phyloP scores from a whole-genome alignment of 2,329 filamentous ascomycete genomes.

The Pseudocercospora crystallina region DNA sequence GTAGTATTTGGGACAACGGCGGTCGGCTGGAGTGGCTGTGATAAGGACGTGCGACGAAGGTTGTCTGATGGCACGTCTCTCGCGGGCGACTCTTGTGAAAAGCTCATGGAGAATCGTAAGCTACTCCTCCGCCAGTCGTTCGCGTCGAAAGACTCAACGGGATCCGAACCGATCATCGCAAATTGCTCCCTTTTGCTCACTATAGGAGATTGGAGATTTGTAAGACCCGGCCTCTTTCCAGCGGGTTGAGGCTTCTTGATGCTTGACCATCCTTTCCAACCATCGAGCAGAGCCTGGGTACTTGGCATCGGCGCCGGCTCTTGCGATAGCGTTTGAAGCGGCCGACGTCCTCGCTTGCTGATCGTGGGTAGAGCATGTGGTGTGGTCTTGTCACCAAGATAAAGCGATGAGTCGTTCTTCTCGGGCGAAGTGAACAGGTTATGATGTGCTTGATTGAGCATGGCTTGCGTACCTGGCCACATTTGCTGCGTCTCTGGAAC shows the following conservation, averaged over 20 bases:
- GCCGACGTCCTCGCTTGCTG: conserved; percentile 28
- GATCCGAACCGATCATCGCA: conserved; percentile 5
- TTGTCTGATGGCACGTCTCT: not conserved
- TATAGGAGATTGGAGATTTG: conserved; percentile 16
- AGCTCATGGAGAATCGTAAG: conserved; percentile 26
- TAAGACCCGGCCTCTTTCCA: conserved; percentile 9
- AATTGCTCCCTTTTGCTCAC: conserved; percentile 4
- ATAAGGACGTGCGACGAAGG: not conserved
- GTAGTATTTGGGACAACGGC: conserved; percentile 2
- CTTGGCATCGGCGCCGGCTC: conserved; percentile 33
- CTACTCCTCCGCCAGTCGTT: conserved; percentile 22
- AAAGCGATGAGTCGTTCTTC: conserved; percentile 19
- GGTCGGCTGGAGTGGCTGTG: conserved; percentile 1
- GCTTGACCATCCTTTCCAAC: conserved; percentile 42
- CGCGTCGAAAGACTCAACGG: conserved; percentile 2
- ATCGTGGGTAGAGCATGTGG: conserved; percentile 36
- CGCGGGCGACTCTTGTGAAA: conserved; percentile 17
- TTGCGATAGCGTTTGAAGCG: conserved; percentile 24
- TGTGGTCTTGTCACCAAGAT: conserved; percentile 18
- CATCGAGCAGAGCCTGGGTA: conserved; percentile 47
- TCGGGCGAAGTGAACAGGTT: conserved; percentile 31
- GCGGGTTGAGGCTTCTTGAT: conserved; percentile 38
- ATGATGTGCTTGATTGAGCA: conserved; percentile 31
- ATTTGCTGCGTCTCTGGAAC: conserved; percentile 1
- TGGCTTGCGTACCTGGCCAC: conserved; percentile 29